A percentile compares a stretch with the other conserved stretches of the same genome.
phyloP scores from a whole-genome alignment of 129 eudicot genomes.

The Chrysanthemum seticuspe region DNA sequence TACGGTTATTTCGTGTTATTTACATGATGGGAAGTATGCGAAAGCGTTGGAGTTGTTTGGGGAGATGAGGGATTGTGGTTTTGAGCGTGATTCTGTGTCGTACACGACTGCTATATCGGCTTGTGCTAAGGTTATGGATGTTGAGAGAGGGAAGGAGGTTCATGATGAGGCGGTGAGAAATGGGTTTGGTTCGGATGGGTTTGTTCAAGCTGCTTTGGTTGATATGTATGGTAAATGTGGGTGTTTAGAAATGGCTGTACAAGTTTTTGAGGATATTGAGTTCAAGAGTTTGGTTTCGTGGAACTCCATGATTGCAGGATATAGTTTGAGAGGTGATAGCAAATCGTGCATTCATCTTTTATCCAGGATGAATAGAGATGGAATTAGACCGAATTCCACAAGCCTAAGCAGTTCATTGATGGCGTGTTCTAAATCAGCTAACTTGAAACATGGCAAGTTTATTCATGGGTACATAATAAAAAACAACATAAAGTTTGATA shows the following conservation, averaged over 20 bases:
- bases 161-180: not conserved
- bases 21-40: conserved; percentile 18
- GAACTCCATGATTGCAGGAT: not conserved
- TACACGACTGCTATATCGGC: conserved; percentile 8
- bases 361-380: conserved; percentile 8
- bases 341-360: conserved; percentile 13
- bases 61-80: conserved; percentile 12
- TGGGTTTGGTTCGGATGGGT: conserved; percentile 10
- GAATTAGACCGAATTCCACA: conserved; percentile 10
- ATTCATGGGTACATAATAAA: conserved; percentile 14
- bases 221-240: conserved; percentile 23
- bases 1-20: conserved; percentile 4
- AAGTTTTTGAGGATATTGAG: conserved; percentile 1
- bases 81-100: conserved; percentile 16
- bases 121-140: conserved; percentile 18
- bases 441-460: conserved; percentile 16
- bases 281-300: not conserved
- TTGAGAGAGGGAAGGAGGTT: conserved; percentile 3
- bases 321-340: conserved; percentile 18
- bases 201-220: conserved; percentile 20
- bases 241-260: conserved; percentile 6
- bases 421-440: conserved; percentile 17
- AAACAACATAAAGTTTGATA: conserved; percentile 15
- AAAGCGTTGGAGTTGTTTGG: conserved; percentile 16
- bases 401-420: conserved; percentile 10